Conservation (phyloP, 495 filamentous ascomycete species). For the Aspergillus bertholletiae region DNA sequence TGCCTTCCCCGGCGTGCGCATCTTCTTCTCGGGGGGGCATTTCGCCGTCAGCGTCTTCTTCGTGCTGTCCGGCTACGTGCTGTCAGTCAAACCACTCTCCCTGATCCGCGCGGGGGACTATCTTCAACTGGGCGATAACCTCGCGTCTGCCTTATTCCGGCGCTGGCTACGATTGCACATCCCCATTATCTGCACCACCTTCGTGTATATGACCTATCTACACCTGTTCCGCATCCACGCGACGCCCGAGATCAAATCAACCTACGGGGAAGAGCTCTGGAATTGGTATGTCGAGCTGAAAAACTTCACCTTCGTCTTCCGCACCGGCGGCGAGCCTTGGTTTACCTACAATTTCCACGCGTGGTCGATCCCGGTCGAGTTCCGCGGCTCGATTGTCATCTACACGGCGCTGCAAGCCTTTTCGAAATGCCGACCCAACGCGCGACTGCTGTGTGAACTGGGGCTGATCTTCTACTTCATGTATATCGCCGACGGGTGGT, state of each 20-base stretch:
- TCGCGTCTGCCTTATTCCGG: conserved; percentile 44
- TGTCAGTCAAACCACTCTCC: conserved; percentile 48
- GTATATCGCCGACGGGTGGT: conserved; percentile 38
- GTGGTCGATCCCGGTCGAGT: conserved; percentile 52
- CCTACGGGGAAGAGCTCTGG: conserved; percentile 43
- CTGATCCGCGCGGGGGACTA: conserved; percentile 45
- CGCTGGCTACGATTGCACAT: conserved; percentile 43
- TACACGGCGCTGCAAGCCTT: conserved; percentile 38
- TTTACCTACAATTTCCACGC: conserved; percentile 44
- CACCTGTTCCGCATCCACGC: conserved; percentile 46
- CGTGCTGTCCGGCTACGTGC: conserved; percentile 56
- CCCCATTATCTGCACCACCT: conserved; percentile 43
- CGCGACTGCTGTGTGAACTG: conserved; percentile 39
- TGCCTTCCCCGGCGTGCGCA: conserved; percentile 39
- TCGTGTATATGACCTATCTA: conserved; percentile 47
- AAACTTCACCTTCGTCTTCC: conserved; percentile 57
- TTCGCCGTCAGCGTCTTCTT: conserved; percentile 57
- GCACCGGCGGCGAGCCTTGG: conserved; percentile 42
- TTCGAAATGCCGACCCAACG: conserved; percentile 28
- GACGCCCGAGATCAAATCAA: conserved; percentile 28
- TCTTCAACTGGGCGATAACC: conserved; percentile 24
- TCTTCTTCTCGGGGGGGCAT: conserved; percentile 46
- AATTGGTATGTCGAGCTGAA: conserved; percentile 57
- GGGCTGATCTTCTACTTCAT: conserved; percentile 30
- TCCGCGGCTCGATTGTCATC: conserved; percentile 44